Evolutionary conservation across 2,329 filamentous ascomycete species (phyloP), one percentile per base, ranked within the genome.

Genomic region (Colletotrichum lentis): DNA sequence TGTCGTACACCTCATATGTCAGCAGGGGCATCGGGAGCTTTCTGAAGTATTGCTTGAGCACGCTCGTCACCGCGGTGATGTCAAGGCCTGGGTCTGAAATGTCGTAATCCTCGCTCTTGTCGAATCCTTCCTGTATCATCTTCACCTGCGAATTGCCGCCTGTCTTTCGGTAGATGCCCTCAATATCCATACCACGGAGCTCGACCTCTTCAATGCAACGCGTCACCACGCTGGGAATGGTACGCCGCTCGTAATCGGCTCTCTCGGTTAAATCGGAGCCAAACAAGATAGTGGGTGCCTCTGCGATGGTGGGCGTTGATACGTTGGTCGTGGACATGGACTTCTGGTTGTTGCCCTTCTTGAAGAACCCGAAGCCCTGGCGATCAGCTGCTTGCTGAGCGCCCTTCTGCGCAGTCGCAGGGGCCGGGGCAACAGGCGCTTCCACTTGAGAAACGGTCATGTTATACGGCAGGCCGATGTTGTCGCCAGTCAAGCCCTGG

Each of bases 121-220:
- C 94, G 77, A 99, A 98, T 14, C 94, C 94, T 72, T 94, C 92
- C 75, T 95, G 93, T 73, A 99, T 92, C 74, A 88, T 85, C 78
- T 97, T 96, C 76, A 97, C 91, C 77, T 96, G 93, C 10, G 92
- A 93, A 74, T 91, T 94, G 72, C 94, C 96, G 65, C 96, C 96
- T 58, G 94, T 97, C 84, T 99, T 99, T 75, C 96, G 90, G 81
- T 99, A 99, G 73, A 99, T 97, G 70, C 96, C 96, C 81, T 98
- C 96, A 73, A 96, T 88, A 74, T 98, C 94, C 93, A 99, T 97
- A 80, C 95, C 96, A 76, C 96, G 90, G 24, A 96, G 82, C 79
- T 99, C 96, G 46, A 99, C 96, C 80, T 99, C 95, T 76, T 97
- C 93, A 72, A 99, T 97, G 79, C 96, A 99, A 55, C 94, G 91